Evolutionary conservation across 306 rosid genomes (phyloP).

Genomic region (Sicyos edulis): DNA sequence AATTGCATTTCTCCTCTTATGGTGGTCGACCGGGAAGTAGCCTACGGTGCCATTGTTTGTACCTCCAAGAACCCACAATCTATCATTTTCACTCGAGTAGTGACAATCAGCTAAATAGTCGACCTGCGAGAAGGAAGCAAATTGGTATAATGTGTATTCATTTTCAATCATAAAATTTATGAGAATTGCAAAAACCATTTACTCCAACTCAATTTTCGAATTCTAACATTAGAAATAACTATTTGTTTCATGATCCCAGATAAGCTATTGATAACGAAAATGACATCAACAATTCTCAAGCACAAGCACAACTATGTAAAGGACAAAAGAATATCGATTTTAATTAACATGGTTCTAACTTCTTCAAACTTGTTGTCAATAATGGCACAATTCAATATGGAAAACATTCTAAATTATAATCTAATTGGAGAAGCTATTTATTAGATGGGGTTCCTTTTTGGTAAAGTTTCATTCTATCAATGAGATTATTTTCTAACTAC

Average conservation of each 20-base stretch:
- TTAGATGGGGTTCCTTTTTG: neutral
- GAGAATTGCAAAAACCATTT: neutral
- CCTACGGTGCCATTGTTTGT: conserved; percentile 62
- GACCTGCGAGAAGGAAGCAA: conserved; percentile 43
- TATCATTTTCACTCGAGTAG: conserved; percentile 55
- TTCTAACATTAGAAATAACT: neutral
- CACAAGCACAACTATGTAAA: neutral
- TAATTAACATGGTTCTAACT: neutral
- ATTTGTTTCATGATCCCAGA: conserved; percentile 1
- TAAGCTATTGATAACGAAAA: neutral
- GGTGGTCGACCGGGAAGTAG: conserved; percentile 63
- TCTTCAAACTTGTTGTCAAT: neutral
- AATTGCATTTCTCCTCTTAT: conserved; percentile 32
- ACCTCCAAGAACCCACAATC: conserved; percentile 80
- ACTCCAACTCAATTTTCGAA: neutral
- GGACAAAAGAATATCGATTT: neutral
- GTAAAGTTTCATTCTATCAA: neutral
- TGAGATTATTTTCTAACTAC: neutral
- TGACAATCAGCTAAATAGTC: conserved; percentile 87
- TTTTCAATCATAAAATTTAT: neutral
- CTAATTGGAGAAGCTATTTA: neutral
- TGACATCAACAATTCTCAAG: neutral
- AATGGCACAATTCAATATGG: neutral
- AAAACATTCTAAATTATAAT: neutral
- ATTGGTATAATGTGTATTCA: neutral